These are phyloP conservation scores for Pseudonitzschia delicatissima DNA, from an alignment of 108 stramenopile genomes.

Conservation along the genomic window DNA sequence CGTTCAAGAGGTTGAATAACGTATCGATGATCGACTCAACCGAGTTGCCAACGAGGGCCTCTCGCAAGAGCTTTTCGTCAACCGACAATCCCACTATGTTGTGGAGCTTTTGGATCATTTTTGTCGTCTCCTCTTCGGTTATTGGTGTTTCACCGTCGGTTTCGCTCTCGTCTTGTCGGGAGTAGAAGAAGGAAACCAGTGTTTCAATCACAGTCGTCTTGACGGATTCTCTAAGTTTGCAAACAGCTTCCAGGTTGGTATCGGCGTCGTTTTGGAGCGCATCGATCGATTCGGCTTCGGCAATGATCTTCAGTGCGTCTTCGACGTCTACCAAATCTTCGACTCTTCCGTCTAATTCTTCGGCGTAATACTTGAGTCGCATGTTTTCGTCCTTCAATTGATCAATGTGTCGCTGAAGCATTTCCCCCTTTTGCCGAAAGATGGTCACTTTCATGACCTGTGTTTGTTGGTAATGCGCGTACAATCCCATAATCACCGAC, in stretches of 20 bases:
- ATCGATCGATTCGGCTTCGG: slow-evolving; percentile 58
- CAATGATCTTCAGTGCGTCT: slow-evolving; percentile 62
- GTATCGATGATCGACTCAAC: slow-evolving; percentile 60
- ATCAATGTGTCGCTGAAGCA: slow-evolving; percentile 53
- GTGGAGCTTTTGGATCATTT: slow-evolving; percentile 44
- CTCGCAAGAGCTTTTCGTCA: slow-evolving; percentile 50
- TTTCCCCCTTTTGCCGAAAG: slow-evolving; percentile 57
- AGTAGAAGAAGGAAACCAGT: slow-evolving; percentile 58
- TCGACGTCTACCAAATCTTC: slow-evolving; percentile 65
- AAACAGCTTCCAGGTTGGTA: slow-evolving; percentile 56
- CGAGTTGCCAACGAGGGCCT: slow-evolving; percentile 43
- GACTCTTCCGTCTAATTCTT: slow-evolving; percentile 54
- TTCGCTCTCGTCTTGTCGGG: slow-evolving; percentile 40
- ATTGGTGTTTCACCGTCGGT: slow-evolving; percentile 46
- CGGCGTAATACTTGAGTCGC: slow-evolving; percentile 46
- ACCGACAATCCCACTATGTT: slow-evolving; percentile 60
- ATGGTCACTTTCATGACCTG: slow-evolving; percentile 66
- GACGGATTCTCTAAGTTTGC: slow-evolving; percentile 56
- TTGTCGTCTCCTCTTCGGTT: slow-evolving; percentile 55
- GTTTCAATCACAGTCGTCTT: slow-evolving; percentile 66
- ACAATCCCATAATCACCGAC: slow-evolving; percentile 60
- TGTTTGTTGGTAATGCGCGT: slow-evolving; percentile 73
- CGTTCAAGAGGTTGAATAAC: slow-evolving; percentile 59
- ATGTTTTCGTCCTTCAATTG: slow-evolving; percentile 52
- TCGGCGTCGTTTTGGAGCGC: slow-evolving; percentile 63